Base-by-base conservation (phyloP, 2,329 filamentous ascomycete genomes). In the Beauveria sp. region DNA sequence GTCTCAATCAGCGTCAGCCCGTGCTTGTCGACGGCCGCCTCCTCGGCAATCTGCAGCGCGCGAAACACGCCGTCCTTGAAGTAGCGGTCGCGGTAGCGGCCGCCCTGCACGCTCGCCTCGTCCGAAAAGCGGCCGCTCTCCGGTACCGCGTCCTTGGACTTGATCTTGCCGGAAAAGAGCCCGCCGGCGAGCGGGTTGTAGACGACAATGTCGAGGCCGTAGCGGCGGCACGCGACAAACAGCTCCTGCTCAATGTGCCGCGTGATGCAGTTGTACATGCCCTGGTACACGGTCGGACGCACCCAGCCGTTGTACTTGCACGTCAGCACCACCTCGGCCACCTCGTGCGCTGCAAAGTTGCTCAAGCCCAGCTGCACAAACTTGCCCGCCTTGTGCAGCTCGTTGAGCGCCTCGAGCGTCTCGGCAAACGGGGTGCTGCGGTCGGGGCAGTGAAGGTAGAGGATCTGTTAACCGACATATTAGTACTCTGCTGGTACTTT, bases 271-370 rank as follows among this genome's bases (percentile, higher is more conserved):
- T 93, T 93, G 75, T 93, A 93, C 89, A 96, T 93, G 68, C 82
- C 92, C 74, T 95, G 91, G 74, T 91, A 96, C 61, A 96, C 85
- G 0, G 88, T 91, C 1, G 91, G 91, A 45, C 88, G 83, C 18
- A 96, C 89, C 90, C 90, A 96, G 64, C 84, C 84, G 69, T 90
- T 87, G 75, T 89, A 85, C 68, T 88, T 88, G 79, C 89, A 93
- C 45, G 86, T 88, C 73, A 91, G 83, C 62, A 88, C 88, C 10
- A 96, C 84, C 75, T 96, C 92, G 0, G 91, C 91, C 10, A 96
- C 89, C 72, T 96, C 92, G 71, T 88, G 95, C 0, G 91, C 88
- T 0, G 91, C 90, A 72, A 87, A 96, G 76, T 96, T 96, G 68
- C 85, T 89, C 63, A 97, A 76, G 2, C 91, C 92, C 14, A 96